Percentiles rank a stretch among this genome's conserved stretches.
These are phyloP conservation scores for Solidago caesia DNA, from an alignment of 129 eudicot species.

Conservation along the genomic window DNA sequence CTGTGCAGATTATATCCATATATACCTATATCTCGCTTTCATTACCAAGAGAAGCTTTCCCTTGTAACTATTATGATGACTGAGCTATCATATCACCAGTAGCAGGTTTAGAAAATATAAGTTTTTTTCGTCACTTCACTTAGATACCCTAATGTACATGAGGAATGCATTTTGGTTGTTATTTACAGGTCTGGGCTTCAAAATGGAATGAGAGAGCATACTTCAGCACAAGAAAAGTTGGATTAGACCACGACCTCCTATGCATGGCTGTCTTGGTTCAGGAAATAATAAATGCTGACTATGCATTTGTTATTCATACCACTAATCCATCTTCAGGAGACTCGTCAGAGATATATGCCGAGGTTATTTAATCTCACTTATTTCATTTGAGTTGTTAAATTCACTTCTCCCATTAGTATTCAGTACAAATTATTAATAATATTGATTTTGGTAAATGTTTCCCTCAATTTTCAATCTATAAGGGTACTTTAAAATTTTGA, in stretches of 20 bases:
- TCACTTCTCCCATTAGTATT: neutral
- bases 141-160: constrained; percentile 9
- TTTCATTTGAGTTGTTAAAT: constrained; percentile 10
- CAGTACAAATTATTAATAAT: neutral
- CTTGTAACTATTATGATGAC: constrained; percentile 14
- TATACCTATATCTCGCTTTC: constrained; percentile 5
- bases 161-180: constrained; percentile 20
- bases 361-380: constrained; percentile 45
- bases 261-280: constrained; percentile 98
- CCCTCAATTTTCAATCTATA: neutral
- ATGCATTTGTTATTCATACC: constrained; percentile 96
- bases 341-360: constrained; percentile 84
- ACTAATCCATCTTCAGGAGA: constrained; percentile 98
- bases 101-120: constrained; percentile 1
- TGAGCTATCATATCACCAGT: constrained; percentile 6
- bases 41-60: neutral
- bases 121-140: neutral
- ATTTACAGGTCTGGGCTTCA: constrained; percentile 89
- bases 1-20: neutral
- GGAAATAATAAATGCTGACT: constrained; percentile 89
- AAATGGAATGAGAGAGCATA: constrained; percentile 98
- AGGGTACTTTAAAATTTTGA: neutral
- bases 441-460: constrained; percentile 12
- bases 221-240: constrained; percentile 90
- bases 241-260: constrained; percentile 74